Evolutionary conservation across 2,329 filamentous ascomycete genomes (phyloP).

Genomic region (Beauveria pseudobassiana): DNA sequence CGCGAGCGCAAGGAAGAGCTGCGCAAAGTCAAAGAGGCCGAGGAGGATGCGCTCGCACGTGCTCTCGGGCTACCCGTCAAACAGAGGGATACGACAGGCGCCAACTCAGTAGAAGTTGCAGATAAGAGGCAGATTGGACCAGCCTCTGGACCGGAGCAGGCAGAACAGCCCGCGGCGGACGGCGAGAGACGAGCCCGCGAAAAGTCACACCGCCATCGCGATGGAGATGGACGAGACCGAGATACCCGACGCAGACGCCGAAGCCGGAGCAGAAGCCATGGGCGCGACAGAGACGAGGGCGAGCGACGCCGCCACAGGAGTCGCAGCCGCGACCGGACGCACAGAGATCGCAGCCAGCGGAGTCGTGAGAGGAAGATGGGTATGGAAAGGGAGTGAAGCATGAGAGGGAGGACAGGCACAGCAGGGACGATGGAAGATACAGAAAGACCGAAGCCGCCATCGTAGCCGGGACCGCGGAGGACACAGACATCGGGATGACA

Average conservation of each 20-base stretch:
- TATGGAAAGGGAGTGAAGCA: conserved; percentile 15
- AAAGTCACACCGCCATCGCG: conserved; percentile 24
- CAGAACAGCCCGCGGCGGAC: conserved; percentile 5
- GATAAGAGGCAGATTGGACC: conserved; percentile 28
- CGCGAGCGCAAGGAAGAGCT: conserved; percentile 69
- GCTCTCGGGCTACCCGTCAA: conserved; percentile 75
- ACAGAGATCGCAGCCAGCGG: neutral
- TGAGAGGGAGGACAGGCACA: conserved; percentile 17
- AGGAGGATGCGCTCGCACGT: conserved; percentile 81
- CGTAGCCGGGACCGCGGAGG: conserved; percentile 12
- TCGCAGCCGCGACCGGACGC: neutral
- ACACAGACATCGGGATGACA: conserved; percentile 6
- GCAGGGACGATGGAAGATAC: conserved; percentile 1
- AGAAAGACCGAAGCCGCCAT: conserved; percentile 11
- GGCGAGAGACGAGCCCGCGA: conserved; percentile 19
- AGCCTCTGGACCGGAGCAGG: conserved; percentile 16
- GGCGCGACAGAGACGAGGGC: conserved; percentile 24
- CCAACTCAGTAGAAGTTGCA: conserved; percentile 62
- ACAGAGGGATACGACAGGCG: conserved; percentile 47
- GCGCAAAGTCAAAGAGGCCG: conserved; percentile 76
- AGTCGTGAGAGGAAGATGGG: conserved; percentile 17
- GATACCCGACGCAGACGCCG: conserved; percentile 27
- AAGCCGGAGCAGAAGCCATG: conserved; percentile 18
- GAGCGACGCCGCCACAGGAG: conserved; percentile 21
- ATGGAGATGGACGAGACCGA: conserved; percentile 24